Percentiles rank a stretch among this genome's conserved stretches.
Conservation (phyloP, 192 early-diverging fungal genomes). For the Pilaira anomala region DNA sequence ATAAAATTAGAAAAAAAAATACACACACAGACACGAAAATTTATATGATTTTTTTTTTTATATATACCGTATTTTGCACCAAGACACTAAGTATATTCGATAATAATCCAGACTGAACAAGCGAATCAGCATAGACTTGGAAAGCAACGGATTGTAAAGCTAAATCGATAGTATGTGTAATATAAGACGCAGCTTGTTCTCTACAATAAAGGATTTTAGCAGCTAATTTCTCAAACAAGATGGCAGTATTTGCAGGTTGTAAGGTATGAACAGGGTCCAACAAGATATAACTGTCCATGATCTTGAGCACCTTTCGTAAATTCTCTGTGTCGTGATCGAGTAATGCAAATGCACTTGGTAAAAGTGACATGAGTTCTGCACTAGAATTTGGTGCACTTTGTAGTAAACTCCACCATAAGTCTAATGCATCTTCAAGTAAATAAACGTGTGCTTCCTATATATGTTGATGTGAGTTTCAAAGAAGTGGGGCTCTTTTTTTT, state of each 20-base stretch:
- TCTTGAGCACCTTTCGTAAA: constrained; percentile 68
- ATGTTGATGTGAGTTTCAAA: background rate
- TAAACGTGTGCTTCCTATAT: constrained; percentile 69
- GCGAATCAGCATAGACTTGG: constrained; percentile 45
- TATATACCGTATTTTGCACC: constrained; percentile 48
- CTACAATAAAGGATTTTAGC: constrained; percentile 48
- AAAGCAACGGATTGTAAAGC: constrained; percentile 47
- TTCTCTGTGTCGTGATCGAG: constrained; percentile 76
- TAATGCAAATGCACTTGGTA: constrained; percentile 57
- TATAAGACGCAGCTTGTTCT: constrained; percentile 55
- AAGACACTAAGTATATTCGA: constrained; percentile 53
- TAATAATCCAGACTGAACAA: constrained; percentile 55
- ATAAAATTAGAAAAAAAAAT: constrained; percentile 10
- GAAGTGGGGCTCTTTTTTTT: background rate
- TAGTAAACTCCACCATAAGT: constrained; percentile 82
- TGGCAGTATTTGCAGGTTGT: background rate
- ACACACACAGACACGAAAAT: background rate
- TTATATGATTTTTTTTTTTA: background rate
- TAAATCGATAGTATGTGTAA: constrained; percentile 61
- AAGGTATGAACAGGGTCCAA: constrained; percentile 27
- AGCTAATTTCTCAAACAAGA: background rate
- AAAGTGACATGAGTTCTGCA: constrained; percentile 54
- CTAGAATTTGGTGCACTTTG: constrained; percentile 60
- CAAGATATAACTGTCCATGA: constrained; percentile 85
- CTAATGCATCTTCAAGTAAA: constrained; percentile 87